Evolutionary conservation across 192 early-diverging fungal species (phyloP).

Genomic region (Chytriomyces sp.): DNA sequence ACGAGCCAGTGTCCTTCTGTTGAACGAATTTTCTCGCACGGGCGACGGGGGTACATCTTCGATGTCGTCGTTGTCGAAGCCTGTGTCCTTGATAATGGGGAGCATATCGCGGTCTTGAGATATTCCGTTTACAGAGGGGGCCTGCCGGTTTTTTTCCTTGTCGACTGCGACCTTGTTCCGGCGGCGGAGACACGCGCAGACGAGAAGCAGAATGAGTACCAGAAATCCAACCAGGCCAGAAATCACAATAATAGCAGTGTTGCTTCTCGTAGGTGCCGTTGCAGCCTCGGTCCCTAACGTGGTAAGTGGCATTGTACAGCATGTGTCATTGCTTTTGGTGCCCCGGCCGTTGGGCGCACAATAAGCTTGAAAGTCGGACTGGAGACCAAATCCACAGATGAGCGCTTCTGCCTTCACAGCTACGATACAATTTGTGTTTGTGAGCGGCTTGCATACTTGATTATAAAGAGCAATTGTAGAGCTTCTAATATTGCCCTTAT

Average conservation of each 20-base stretch:
- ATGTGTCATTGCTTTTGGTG: background rate
- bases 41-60: background rate
- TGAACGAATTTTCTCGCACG: background rate
- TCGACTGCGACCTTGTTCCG: background rate
- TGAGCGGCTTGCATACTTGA: background rate
- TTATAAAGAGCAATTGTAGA: background rate
- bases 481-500: background rate
- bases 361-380: background rate
- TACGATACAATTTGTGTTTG: background rate
- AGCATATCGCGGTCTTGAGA: too few relatives aligned
- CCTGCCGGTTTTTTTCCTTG: background rate
- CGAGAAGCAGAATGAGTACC: background rate
- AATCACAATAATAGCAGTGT: background rate
- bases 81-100: background rate
- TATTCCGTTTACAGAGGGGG: background rate
- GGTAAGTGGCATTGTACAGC: background rate
- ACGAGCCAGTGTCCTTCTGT: background rate
- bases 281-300: too few relatives aligned
- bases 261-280: background rate
- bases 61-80: background rate
- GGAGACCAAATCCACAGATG: background rate
- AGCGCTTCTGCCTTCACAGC: background rate
- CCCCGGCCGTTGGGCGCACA: background rate
- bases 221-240: background rate
- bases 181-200: background rate